Evolutionary conservation across 2,329 filamentous ascomycete genomes (phyloP).

Genomic region (Curvularia hawaiiensis): DNA sequence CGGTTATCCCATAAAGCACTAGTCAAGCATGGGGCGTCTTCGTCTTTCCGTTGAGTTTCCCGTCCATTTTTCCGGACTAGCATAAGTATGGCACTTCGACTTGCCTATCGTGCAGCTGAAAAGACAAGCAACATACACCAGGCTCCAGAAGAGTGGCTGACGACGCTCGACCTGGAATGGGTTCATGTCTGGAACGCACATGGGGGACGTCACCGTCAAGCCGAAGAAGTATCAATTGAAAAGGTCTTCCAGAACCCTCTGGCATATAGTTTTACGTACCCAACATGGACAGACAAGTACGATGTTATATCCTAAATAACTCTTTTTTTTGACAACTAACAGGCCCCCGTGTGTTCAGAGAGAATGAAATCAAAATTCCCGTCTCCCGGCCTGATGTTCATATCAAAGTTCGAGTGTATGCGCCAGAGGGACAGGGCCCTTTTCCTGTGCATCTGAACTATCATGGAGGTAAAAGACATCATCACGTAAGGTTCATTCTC

Average conservation of each 20-base stretch:
- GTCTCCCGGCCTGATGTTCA: conserved; percentile 12
- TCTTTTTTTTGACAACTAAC: background rate
- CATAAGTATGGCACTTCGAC: background rate
- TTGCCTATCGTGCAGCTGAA: background rate
- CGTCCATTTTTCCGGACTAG: background rate
- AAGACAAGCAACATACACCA: background rate
- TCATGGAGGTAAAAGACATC: conserved; percentile 12
- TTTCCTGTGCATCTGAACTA: conserved; percentile 18
- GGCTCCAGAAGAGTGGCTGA: conserved; percentile 1
- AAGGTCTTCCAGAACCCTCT: conserved; percentile 17
- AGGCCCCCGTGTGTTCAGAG: conserved; percentile 19
- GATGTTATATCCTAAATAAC: background rate
- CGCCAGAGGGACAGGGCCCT: conserved; percentile 15
- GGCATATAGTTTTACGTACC: conserved; percentile 21
- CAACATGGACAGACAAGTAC: conserved; percentile 17
- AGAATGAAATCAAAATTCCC: conserved; percentile 11
- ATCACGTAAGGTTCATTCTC: background rate
- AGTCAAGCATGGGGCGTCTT: background rate
- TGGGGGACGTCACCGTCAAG: conserved; percentile 17
- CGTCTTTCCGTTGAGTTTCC: conserved; percentile 1
- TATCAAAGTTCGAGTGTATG: conserved; percentile 14
- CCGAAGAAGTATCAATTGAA: conserved; percentile 20
- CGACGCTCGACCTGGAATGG: conserved; percentile 20
- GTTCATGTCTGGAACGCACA: conserved; percentile 17
- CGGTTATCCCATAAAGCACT: background rate